phyloP scores from a whole-genome alignment of 1,139 yeast species.

The Blastobotrys proliferans region DNA sequence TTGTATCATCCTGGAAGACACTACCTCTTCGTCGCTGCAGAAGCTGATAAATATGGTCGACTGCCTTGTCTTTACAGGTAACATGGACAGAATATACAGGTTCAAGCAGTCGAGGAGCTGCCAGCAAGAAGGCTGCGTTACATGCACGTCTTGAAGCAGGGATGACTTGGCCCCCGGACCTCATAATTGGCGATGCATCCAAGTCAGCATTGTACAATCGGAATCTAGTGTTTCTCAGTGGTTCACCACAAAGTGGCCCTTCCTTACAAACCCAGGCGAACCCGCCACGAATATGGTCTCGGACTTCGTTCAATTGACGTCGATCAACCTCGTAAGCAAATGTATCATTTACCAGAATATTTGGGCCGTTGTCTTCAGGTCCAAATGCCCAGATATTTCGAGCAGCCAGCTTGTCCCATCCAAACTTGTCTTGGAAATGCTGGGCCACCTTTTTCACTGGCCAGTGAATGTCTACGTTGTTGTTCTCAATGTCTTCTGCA shows the following conservation, averaged over 20 bases:
- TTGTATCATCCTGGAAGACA: constrained; percentile 47
- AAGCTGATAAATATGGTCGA: constrained; percentile 47
- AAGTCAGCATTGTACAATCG: constrained; percentile 61
- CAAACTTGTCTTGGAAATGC: constrained; percentile 52
- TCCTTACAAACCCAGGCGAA: constrained; percentile 80
- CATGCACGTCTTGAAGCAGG: constrained; percentile 85
- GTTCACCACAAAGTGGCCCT: constrained; percentile 90
- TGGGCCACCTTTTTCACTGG: constrained; percentile 48
- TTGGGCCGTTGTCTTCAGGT: constrained; percentile 52
- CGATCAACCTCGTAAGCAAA: constrained; percentile 68
- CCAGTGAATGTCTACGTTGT: constrained; percentile 39
- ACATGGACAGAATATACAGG: constrained; percentile 69
- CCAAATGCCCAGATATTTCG: constrained; percentile 82
- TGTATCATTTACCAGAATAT: constrained; percentile 73
- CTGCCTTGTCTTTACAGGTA: constrained; percentile 49
- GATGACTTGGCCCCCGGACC: constrained; percentile 71
- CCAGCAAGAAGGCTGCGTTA: constrained; percentile 73
- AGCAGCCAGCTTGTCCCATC: constrained; percentile 83
- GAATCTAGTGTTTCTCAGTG: constrained; percentile 67
- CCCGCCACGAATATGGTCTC: constrained; percentile 63
- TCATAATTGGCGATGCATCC: constrained; percentile 45
- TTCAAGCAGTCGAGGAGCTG: constrained; percentile 76
- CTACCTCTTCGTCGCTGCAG: constrained; percentile 67
- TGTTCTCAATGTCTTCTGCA: constrained; percentile 53
- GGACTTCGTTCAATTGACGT: constrained; percentile 43